phyloP scores from a whole-genome alignment of 2,329 filamentous ascomycete genomes.

The Emmonsiellopsis sp. region DNA sequence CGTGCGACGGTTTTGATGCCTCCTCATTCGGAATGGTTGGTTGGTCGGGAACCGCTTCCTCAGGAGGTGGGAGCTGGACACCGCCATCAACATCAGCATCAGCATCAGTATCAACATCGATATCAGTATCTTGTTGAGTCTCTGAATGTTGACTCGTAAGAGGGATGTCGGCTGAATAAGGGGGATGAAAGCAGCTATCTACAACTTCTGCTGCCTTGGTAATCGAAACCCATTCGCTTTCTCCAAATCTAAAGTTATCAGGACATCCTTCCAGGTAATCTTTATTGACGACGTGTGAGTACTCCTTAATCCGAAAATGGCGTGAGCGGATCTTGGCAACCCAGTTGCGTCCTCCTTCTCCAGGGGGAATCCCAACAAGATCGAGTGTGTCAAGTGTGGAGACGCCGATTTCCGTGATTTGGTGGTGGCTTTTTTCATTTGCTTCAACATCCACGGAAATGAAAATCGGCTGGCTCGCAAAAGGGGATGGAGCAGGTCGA shows the following conservation, averaged over 20 bases:
- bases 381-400: conserved; percentile 65
- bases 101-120: neutral
- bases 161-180: conserved; percentile 36
- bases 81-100: too few relatives aligned
- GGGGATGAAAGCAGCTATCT: conserved; percentile 47
- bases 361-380: conserved; percentile 48
- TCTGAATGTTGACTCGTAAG: neutral
- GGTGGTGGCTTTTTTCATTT: conserved; percentile 56
- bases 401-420: conserved; percentile 79
- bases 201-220: conserved; percentile 38
- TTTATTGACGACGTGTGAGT: conserved; percentile 55
- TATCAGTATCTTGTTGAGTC: neutral
- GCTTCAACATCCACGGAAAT: conserved; percentile 76
- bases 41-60: too few relatives aligned
- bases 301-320: conserved; percentile 69
- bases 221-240: conserved; percentile 46
- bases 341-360: conserved; percentile 57
- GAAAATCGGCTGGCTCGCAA: conserved; percentile 55
- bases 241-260: conserved; percentile 62
- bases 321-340: conserved; percentile 54
- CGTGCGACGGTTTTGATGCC: neutral
- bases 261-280: conserved; percentile 65
- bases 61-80: neutral
- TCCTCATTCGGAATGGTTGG: too few relatives aligned
- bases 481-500: conserved; percentile 36